These are phyloP conservation scores for Dothidotthia symphoricarpi DNA, from an alignment of 2,329 filamentous ascomycete species.

Conservation along the genomic window DNA sequence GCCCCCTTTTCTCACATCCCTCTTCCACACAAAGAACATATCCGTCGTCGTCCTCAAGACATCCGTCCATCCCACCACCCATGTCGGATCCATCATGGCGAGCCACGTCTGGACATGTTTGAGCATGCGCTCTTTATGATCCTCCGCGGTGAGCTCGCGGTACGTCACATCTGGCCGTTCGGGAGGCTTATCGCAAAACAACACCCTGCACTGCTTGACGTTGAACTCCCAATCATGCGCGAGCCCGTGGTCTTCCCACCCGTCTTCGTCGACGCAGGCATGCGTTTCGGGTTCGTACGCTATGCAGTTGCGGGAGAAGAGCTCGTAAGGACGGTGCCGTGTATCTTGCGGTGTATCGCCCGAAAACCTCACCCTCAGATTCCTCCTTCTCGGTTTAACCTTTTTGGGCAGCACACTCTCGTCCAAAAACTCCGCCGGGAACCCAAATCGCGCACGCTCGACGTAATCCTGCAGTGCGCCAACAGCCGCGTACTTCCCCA, in stretches of 20 bases:
- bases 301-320: background rate
- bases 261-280: constrained; percentile 5
- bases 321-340: constrained; percentile 1
- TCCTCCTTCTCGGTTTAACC: too few relatives aligned
- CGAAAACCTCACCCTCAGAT: too few relatives aligned
- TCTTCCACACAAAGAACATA: constrained; percentile 9
- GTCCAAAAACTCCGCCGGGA: too few relatives aligned
- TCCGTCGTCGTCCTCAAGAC: constrained; percentile 2
- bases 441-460: too few relatives aligned
- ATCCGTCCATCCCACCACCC: background rate
- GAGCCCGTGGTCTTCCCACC: constrained; percentile 12
- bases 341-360: constrained; percentile 13
- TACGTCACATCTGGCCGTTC: constrained; percentile 4
- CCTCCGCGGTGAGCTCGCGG: constrained; percentile 4
- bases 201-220: constrained; percentile 13
- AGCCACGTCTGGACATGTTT: constrained; percentile 2
- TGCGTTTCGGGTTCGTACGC: constrained; percentile 9
- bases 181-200: constrained; percentile 4
- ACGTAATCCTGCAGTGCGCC: too few relatives aligned
- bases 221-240: constrained; percentile 6
- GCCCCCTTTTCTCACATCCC: background rate
- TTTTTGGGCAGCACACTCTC: too few relatives aligned
- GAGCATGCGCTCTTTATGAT: constrained; percentile 4
- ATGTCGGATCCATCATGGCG: background rate
- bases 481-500: too few relatives aligned